These are phyloP conservation scores for Francoa sonchifolia DNA, from an alignment of 441 rosid genomes.

Conservation along the genomic window DNA sequence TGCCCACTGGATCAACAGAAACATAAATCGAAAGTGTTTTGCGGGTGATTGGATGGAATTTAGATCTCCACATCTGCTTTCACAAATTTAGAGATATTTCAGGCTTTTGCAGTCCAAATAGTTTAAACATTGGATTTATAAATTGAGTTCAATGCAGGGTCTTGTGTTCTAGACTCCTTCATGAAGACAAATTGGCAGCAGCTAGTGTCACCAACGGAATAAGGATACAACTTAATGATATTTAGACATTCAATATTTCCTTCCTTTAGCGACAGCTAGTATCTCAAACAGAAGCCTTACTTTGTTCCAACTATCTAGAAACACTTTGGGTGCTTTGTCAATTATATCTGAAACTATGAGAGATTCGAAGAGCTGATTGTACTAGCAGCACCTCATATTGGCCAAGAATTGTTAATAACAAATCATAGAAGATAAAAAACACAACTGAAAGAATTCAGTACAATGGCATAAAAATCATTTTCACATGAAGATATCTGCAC, in stretches of 20 bases:
- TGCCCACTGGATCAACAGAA: conserved; percentile 76
- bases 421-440: no score
- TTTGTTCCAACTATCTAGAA: no score
- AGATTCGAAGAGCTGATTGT: no score
- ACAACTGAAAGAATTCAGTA: no score
- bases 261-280: background rate
- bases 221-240: conserved; percentile 1
- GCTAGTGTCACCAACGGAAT: background rate
- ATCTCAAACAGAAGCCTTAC: no score
- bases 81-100: conserved; percentile 9
- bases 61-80: conserved; percentile 62
- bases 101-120: background rate
- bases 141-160: no score
- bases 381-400: no score
- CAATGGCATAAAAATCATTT: no score
- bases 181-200: background rate
- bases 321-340: no score
- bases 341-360: no score
- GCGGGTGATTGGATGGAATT: conserved; percentile 37
- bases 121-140: background rate
- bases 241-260: background rate
- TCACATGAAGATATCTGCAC: background rate
- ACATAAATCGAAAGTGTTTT: conserved; percentile 41
- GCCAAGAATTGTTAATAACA: no score
- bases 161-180: no score